These are phyloP conservation scores for Lagenaria siceraria DNA, from an alignment of 306 rosid genomes.

Conservation along the genomic window DNA sequence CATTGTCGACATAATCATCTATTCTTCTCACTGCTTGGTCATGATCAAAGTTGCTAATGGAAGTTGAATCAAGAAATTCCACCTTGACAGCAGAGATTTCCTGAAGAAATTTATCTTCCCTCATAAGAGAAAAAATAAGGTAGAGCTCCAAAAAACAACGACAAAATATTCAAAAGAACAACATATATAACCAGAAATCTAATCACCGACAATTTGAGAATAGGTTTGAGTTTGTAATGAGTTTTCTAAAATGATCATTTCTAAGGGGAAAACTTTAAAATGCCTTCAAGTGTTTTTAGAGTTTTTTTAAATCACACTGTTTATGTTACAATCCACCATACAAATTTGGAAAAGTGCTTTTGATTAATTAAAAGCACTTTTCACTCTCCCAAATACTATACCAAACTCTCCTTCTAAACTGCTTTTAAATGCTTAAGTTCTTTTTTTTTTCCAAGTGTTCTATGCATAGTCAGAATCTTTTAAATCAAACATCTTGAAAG, in stretches of 20 bases:
- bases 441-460: not conserved
- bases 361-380: not conserved
- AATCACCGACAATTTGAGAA: too few species aligned
- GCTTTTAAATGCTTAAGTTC: not conserved
- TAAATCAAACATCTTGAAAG: too few species aligned
- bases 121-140: not conserved
- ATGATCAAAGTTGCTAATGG: constrained; percentile 10
- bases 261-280: too few species aligned
- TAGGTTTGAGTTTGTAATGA: not conserved
- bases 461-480: not conserved
- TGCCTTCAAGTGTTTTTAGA: too few species aligned
- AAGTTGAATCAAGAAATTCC: constrained; percentile 17
- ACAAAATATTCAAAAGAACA: not conserved
- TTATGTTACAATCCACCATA: not conserved
- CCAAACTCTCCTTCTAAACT: not conserved
- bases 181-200: not conserved
- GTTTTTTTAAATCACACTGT: too few species aligned
- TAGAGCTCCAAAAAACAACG: not conserved
- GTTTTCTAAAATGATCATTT: too few species aligned
- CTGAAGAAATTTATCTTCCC: constrained; percentile 18
- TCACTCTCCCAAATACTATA: not conserved
- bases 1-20: constrained; percentile 29
- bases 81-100: constrained; percentile 27
- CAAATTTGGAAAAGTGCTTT: not conserved
- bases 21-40: constrained; percentile 30